Base-by-base conservation (phyloP, 345 rosid genomes). In the Eucalyptus erythrocorys region DNA sequence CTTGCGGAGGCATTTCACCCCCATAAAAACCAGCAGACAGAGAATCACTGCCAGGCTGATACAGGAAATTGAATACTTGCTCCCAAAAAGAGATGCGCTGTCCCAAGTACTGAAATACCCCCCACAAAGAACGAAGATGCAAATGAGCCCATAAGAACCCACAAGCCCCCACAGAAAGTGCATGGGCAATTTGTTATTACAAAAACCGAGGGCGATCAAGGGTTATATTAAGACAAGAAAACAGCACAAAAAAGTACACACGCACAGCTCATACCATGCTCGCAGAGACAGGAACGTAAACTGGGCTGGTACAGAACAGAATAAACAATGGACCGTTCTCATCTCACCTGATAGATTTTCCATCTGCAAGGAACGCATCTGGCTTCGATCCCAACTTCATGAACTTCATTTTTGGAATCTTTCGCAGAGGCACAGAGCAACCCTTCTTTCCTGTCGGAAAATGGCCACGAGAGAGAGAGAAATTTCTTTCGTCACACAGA, bases 311-410 rank as follows among this genome's bases (percentile, higher is more conserved):
- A 82, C 88, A 89, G 59, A 51, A 87, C 43, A 48, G 88, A 34
- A 47, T 32, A 86, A 88, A 85, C 42, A 50, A 90, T 88, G 86
- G 15, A 22, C 47, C 15, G 47, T 37, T 76, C 47, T 40, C 82
- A 87, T 57, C 94, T 91, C 87, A 96, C 99, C 95, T 94, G 92
- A 90, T 85, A 89, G 90, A 92, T 93, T 94, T 94, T 71, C 96
- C 99, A 79, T 95, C 96, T 90, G 96, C 92, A 89, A 93, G 96
- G 89, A 97, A 94, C 43, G 94, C 91, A 93, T 97, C 99, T 92
- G 99, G 99, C 94, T 96, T 97, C 81, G 96, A 95, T 49, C 99
- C 99, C 91, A 97, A 89, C 95, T 97, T 97, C 99, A 97, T 96
- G 90, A 94, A 95, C 99, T 96, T 97, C 99, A 97, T 97, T 84